phyloP scores from a whole-genome alignment of 2,329 filamentous ascomycete species.

The Hysterium pulicare region DNA sequence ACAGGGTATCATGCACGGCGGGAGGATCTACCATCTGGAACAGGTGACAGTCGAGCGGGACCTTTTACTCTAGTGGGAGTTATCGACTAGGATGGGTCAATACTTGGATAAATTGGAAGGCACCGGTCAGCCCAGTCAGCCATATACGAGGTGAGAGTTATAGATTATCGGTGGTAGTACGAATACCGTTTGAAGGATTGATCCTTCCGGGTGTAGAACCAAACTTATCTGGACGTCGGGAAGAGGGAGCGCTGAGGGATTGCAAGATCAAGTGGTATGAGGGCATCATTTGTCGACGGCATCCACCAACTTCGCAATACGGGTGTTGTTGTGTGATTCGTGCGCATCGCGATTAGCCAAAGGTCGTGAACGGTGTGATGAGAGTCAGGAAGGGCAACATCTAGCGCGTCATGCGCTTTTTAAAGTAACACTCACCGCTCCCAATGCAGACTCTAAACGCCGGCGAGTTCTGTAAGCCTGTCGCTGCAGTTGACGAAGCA shows the following conservation, averaged over 20 bases:
- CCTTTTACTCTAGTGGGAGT: not conserved
- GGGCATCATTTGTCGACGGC: not conserved
- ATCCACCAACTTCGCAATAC: not conserved
- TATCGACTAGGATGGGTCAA: not conserved
- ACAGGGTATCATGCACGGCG: conserved; percentile 13
- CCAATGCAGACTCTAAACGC: not conserved
- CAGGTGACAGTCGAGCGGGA: conserved; percentile 2
- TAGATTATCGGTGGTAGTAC: not conserved
- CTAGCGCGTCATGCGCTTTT: conserved; percentile 12
- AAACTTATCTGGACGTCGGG: not conserved
- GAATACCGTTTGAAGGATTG: not conserved
- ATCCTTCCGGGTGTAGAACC: not conserved
- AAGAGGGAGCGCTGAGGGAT: not conserved
- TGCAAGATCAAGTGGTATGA: too few species aligned
- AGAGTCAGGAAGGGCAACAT: conserved; percentile 4
- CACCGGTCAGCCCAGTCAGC: not conserved
- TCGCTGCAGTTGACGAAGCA: not conserved
- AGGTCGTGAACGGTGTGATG: conserved; percentile 15
- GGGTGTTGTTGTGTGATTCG: conserved; percentile 6
- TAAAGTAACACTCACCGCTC: not conserved
- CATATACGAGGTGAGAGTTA: not conserved
- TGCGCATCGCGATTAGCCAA: conserved; percentile 3
- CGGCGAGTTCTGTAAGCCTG: not conserved
- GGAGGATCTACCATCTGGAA: conserved; percentile 12
- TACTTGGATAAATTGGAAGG: not conserved